A percentile compares a stretch with the other conserved stretches of the same genome.
Conservation (phyloP, 306 rosid species). For the Medicago arabica region DNA sequence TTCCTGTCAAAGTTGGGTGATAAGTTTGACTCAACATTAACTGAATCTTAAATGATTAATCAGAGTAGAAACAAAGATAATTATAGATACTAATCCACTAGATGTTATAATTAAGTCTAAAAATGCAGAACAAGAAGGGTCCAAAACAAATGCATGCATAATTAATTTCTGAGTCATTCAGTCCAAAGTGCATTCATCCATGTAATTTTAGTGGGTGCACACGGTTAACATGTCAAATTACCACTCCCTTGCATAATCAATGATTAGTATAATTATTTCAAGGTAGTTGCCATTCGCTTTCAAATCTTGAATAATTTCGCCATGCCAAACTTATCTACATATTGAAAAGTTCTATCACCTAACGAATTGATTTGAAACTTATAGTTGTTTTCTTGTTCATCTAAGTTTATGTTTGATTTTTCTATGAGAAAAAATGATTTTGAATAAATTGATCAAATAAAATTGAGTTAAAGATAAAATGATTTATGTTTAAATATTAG, state of each 20-base stretch:
- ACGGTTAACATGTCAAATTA: conserved; percentile 36
- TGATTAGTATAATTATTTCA: conserved; percentile 42
- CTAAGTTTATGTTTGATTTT: neutral
- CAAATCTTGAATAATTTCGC: conserved; percentile 38
- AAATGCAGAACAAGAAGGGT: neutral
- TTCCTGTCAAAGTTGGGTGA: conserved; percentile 37
- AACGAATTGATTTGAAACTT: conserved; percentile 44
- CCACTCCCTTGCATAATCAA: conserved; percentile 41
- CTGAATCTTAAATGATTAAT: conserved; percentile 35
- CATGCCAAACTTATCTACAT: conserved; percentile 44
- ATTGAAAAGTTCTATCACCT: conserved; percentile 37
- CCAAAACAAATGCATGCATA: conserved; percentile 39
- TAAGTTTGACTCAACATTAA: conserved; percentile 22
- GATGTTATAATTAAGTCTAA: conserved; percentile 32
- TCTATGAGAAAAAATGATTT: no score
- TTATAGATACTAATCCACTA: conserved; percentile 34
- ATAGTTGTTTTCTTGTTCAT: conserved; percentile 31
- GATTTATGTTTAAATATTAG: no score
- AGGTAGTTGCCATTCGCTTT: conserved; percentile 41
- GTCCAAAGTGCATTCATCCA: conserved; percentile 8
- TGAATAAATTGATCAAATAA: no score
- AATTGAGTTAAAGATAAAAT: no score
- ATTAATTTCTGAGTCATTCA: neutral
- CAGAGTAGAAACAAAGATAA: conserved; percentile 23
- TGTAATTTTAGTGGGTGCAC: conserved; percentile 39